Conservation (phyloP, 371 early-diverging fungal genomes). For the Mucor saturninus region DNA sequence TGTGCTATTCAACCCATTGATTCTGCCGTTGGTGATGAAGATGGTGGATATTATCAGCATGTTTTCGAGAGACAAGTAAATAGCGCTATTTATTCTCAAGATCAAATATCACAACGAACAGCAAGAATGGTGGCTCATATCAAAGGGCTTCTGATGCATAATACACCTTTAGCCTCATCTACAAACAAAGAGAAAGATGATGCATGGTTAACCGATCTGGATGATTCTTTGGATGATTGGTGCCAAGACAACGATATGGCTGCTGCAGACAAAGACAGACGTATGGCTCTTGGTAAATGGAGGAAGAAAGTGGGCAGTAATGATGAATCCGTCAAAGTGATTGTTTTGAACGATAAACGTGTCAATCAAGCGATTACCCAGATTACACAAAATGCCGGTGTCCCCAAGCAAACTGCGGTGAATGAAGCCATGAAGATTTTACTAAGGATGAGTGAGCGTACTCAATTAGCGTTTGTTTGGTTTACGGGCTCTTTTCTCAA, state of each 20-base stretch:
- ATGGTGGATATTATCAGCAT: conserved; percentile 18
- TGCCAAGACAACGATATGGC: conserved; percentile 42
- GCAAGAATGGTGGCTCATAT: conserved; percentile 48
- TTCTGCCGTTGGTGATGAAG: conserved; percentile 5
- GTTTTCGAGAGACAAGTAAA: conserved; percentile 41
- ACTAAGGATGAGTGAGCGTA: conserved; percentile 56
- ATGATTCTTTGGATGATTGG: conserved; percentile 55
- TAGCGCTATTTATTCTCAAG: conserved; percentile 43
- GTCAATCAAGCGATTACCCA: conserved; percentile 51
- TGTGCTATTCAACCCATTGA: conserved; percentile 31
- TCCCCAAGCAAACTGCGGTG: conserved; percentile 50
- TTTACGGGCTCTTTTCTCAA: conserved; percentile 51
- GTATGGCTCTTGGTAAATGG: conserved; percentile 52
- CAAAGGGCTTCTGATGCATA: conserved; percentile 31
- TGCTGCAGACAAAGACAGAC: conserved; percentile 31
- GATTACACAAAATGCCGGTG: conserved; percentile 55
- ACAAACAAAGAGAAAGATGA: conserved; percentile 36
- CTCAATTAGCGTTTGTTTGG: conserved; percentile 55
- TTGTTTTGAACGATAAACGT: conserved; percentile 55
- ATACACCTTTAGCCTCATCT: neutral
- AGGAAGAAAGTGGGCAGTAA: conserved; percentile 50
- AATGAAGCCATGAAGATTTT: conserved; percentile 54
- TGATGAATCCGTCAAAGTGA: conserved; percentile 52
- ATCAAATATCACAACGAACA: conserved; percentile 41
- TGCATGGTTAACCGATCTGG: conserved; percentile 52